Percentiles rank a stretch among this genome's conserved stretches.
These are phyloP conservation scores for Hemisphaericaspora lyxosophila DNA, from an alignment of 1,139 yeast genomes.

Conservation along the genomic window DNA sequence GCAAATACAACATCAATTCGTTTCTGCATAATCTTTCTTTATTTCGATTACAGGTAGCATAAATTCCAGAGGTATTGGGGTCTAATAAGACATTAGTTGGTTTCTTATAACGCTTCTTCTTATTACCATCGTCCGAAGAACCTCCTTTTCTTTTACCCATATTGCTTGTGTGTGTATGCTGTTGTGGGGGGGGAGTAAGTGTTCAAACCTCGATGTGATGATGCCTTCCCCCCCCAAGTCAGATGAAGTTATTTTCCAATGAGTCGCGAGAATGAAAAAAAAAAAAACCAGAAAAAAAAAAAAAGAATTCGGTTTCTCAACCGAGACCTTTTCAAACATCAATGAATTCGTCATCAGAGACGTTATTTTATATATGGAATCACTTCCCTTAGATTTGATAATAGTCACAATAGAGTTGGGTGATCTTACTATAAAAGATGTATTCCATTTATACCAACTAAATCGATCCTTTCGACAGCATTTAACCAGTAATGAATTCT, in stretches of 20 bases:
- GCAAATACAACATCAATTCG: constrained; percentile 65
- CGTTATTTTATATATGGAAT: too few species aligned
- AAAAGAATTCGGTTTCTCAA: too few species aligned
- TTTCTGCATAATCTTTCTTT: constrained; percentile 73
- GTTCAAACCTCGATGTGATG: too few species aligned
- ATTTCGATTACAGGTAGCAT: constrained; percentile 81
- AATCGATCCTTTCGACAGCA: constrained; percentile 12
- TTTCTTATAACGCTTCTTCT: constrained; percentile 21
- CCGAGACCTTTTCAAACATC: too few species aligned
- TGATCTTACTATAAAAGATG: constrained; percentile 20
- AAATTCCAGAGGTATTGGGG: constrained; percentile 80
- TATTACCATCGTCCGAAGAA: constrained; percentile 15
- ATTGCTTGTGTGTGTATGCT: too few species aligned
- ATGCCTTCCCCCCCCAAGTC: too few species aligned
- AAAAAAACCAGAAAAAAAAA: too few species aligned
- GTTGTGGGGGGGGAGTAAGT: too few species aligned
- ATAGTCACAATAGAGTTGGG: constrained; percentile 17
- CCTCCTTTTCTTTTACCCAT: constrained; percentile 27
- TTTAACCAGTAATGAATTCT: constrained; percentile 12
- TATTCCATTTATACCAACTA: constrained; percentile 17
- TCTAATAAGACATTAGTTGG: constrained; percentile 53
- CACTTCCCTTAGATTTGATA: constrained; percentile 13
- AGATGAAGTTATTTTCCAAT: too few species aligned
- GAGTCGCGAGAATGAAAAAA: too few species aligned
- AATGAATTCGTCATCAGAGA: too few species aligned